phyloP scores from a whole-genome alignment of 495 filamentous ascomycete species.

The Aspergillus saccharolyticus region DNA sequence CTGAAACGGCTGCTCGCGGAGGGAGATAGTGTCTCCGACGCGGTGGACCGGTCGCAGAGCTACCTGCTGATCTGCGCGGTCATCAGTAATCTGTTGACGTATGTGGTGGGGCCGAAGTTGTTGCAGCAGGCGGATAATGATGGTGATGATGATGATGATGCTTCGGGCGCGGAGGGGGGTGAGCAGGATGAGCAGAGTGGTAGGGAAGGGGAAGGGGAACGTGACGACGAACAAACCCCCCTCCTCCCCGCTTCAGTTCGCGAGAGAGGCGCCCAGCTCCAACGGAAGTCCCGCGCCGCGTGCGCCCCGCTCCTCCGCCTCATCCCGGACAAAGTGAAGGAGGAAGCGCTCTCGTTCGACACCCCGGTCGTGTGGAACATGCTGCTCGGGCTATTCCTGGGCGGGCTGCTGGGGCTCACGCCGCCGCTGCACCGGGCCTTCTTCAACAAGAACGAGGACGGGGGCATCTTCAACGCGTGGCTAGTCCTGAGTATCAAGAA shows the following conservation, averaged over 20 bases:
- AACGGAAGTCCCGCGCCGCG: not conserved
- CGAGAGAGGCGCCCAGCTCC: not conserved
- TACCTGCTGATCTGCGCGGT: conserved; percentile 67
- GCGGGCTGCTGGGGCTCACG: conserved; percentile 56
- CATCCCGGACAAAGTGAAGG: conserved; percentile 4
- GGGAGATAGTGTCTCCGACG: conserved; percentile 43
- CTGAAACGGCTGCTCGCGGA: conserved; percentile 48
- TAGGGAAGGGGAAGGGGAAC: not conserved
- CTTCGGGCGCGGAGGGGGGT: not conserved
- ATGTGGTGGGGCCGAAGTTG: conserved; percentile 58
- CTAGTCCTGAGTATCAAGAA: conserved; percentile 61
- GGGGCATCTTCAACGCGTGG: conserved; percentile 68
- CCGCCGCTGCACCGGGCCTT: conserved; percentile 61
- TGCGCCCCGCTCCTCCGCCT: not conserved
- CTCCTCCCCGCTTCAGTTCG: not conserved
- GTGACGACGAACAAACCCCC: not conserved
- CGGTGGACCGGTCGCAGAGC: conserved; percentile 59
- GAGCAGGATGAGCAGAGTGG: not conserved
- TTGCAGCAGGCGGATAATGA: conserved; percentile 18
- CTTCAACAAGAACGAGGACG: conserved; percentile 57
- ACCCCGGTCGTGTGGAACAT: conserved; percentile 57
- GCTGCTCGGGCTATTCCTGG: conserved; percentile 58
- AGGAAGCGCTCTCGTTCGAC: conserved; percentile 15
- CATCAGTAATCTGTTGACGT: conserved; percentile 58
- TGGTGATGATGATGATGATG: conserved; percentile 18